Percentiles rank a stretch among this genome's conserved stretches.
Evolutionary conservation across 2,329 filamentous ascomycete genomes (phyloP).

Genomic region (Talaromyces sp.): DNA sequence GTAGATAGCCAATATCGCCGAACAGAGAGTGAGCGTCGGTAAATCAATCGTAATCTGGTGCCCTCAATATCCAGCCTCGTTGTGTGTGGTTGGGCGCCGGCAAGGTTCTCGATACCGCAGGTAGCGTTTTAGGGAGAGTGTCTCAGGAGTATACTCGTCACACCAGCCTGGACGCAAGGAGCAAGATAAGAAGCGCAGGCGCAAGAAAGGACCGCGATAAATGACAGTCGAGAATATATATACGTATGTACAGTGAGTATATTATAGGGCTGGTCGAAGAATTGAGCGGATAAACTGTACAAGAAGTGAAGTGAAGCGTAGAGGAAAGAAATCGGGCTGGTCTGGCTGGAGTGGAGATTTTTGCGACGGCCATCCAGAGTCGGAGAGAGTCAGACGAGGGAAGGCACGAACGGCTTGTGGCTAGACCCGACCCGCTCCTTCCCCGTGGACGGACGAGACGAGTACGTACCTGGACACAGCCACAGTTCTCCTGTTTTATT

Average conservation of each 20-base stretch:
- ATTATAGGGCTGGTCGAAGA: neutral
- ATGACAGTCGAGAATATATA: neutral
- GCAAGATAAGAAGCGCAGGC: neutral
- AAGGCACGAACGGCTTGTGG: constrained; percentile 10
- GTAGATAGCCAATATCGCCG: neutral
- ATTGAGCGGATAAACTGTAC: neutral
- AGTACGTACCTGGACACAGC: neutral
- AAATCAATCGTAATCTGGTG: neutral
- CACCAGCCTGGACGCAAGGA: neutral
- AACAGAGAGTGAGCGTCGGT: neutral
- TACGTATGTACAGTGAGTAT: neutral
- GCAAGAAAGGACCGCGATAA: neutral
- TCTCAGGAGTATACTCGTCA: constrained; percentile 6
- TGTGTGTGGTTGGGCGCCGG: constrained; percentile 7
- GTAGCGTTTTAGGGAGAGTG: neutral
- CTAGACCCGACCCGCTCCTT: constrained; percentile 6
- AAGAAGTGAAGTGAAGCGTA: neutral
- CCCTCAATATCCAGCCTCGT: constrained; percentile 1
- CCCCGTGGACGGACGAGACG: neutral
- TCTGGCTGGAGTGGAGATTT: constrained; percentile 4
- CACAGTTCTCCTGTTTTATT: neutral
- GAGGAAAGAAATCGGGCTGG: constrained; percentile 1
- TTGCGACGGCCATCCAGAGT: constrained; percentile 4
- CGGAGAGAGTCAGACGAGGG: neutral
- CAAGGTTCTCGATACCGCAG: constrained; percentile 7